These are phyloP conservation scores for Amauroascus niger DNA, from an alignment of 2,329 filamentous ascomycete genomes.

Conservation along the genomic window DNA sequence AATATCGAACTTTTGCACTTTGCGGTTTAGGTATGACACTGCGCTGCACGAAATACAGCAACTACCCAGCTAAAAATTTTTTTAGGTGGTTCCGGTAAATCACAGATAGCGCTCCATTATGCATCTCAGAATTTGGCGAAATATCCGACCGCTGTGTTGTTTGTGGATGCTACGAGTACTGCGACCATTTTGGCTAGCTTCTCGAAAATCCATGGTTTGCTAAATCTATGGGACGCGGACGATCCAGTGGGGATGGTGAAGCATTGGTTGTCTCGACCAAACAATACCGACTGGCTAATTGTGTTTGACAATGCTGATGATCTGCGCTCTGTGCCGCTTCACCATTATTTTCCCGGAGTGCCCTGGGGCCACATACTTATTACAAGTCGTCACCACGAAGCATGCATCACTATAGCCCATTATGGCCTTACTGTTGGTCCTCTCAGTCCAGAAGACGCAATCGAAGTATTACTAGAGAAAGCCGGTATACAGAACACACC, in stretches of 20 bases:
- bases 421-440: constrained; percentile 7
- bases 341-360: constrained; percentile 6
- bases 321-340: neutral
- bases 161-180: constrained; percentile 1
- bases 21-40: constrained; percentile 5
- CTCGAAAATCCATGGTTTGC: neutral
- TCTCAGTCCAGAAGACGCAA: constrained; percentile 9
- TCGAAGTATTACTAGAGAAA: constrained; percentile 13
- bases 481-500: constrained; percentile 10
- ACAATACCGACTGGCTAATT: constrained; percentile 17
- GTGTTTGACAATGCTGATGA: constrained; percentile 21
- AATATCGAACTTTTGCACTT: constrained; percentile 2
- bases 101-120: constrained; percentile 7
- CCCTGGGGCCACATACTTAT: constrained; percentile 12
- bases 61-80: neutral
- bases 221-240: neutral
- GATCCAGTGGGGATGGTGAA: neutral
- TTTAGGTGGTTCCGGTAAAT: constrained; percentile 11
- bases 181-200: neutral
- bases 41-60: neutral
- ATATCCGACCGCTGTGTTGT: constrained; percentile 4
- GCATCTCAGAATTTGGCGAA: neutral
- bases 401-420: constrained; percentile 2
- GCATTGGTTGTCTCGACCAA: constrained; percentile 8
- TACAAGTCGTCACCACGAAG: constrained; percentile 11